Evolutionary conservation across 768 basidiomycete species (phyloP), one percentile per base, ranked within the genome.

Genomic region (Suillus occidentalis): DNA sequence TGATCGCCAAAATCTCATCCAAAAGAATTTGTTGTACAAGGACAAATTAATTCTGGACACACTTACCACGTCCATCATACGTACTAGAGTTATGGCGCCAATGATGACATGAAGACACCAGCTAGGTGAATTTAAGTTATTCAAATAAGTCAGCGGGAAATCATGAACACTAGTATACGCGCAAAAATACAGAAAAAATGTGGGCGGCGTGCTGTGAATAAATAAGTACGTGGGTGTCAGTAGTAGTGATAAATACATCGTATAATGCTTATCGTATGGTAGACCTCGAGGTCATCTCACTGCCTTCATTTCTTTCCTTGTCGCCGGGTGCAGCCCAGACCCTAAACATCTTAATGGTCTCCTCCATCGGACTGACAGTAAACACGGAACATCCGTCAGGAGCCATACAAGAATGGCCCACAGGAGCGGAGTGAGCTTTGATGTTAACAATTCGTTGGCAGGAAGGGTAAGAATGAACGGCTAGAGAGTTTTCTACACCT

Each of bases 341-440:
- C 66, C 87, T 85, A 84, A 88, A 90, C 83, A 89, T 86, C 77
- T 88, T 89, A 76, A 90, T 87, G 56, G 86, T 84, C 72, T 89
- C 87, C 67, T 89, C 89, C 34, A 73, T 76, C 2, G 87, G 85
- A 63, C 85, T 88, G 9, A 87, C 82, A 39, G 89, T 88, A 69
- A 89, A 89, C 62, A 89, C 70, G 68, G 79, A 82, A 65, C 86
- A 86, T 7, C 88, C 88, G 60, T 85, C 83, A 3, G 87, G 88
- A 43, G 86, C 80, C 47, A 90, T 75, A 71, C 87, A 88, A 66
- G 86, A 87, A 65, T 89, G 87, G 14, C 83, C 83, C 13, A 89
- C 80, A 5, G 81, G 72, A 61, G 82, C 81, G 25, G 76, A 75
- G 70, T 89, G 87, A n/a, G 87, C 88, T 14, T 80, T 72, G 47